Evolutionary conservation across 78 protist species (phyloP), one percentile per base, ranked within the genome.

Genomic region (Dictyostelium capitatum): DNA sequence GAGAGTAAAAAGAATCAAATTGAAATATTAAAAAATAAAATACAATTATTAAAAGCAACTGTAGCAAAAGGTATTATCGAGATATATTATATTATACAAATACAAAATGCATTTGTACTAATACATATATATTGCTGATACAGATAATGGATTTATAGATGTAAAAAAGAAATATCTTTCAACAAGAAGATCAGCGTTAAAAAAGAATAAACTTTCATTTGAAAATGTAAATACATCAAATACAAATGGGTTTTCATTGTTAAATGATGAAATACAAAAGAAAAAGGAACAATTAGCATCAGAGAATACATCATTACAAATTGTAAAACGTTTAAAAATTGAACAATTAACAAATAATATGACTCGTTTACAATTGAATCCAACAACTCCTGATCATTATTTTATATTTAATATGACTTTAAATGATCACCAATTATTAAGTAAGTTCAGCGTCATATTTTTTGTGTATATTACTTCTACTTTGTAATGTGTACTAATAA

Each of bases 131-230:
- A 14, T 20, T 37, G 6, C n/a, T n/a, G n/a, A n/a, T 37, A 37
- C 43, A 57, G 87, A 64, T 25, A 50, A 69, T 50, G 65, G 72
- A 37, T 32, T 23, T 8, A 67, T 82, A 1, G 89, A 82, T 20
- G 79, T n/a, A n/a, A 82, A 47, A 51, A 82, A 82, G 67, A 64
- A 69, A 82, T 82, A 82, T 82, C 28, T 82, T 6, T 50, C 62
- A 25, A 51, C 78, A 50, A 82, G 89, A 82, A 64, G 89, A 53
- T 41, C 28, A 47, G 7, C 17, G 17, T 51, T 82, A 30, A 82
- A 82, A 67, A 62, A 43, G 59, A 82, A 67, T 67, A 82, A 82
- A 41, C 12, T 19, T 28, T 30, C 79, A 50, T 82, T 69, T 82
- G 89, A 82, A 48, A 23, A 70, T 41, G 53, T 12, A 51, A 53